phyloP scores from a whole-genome alignment of 257 asterid genomes.

The Ligustrum vulgare region DNA sequence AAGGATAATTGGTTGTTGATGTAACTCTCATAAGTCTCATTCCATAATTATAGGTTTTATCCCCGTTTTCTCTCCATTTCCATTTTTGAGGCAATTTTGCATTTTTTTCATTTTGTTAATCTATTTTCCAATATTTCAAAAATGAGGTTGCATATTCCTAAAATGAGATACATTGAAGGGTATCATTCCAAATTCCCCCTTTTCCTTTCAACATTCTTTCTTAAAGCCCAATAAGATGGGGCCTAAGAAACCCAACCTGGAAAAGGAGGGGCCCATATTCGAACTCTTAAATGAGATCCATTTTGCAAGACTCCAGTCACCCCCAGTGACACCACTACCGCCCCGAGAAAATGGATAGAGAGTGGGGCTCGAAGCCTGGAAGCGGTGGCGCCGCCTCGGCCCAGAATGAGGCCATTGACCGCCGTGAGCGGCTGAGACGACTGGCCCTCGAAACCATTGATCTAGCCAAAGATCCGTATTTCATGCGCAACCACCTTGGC shows the following conservation, averaged over 20 bases:
- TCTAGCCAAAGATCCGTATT: conserved; percentile 94
- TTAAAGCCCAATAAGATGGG: not conserved
- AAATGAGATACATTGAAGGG: too few relatives aligned
- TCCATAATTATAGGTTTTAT: too few relatives aligned
- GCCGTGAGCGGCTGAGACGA: conserved; percentile 91
- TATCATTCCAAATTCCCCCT: too few relatives aligned
- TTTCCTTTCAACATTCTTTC: not conserved
- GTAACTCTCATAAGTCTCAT: too few relatives aligned
- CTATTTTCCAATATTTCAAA: too few relatives aligned
- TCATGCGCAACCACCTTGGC: conserved; percentile 97
- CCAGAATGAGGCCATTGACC: conserved; percentile 95
- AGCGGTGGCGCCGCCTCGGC: conserved; percentile 98
- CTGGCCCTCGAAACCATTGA: conserved; percentile 94
- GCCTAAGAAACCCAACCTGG: not conserved
- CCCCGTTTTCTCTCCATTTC: too few relatives aligned
- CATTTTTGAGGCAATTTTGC: too few relatives aligned
- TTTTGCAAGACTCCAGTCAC: not conserved
- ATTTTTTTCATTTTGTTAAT: too few relatives aligned
- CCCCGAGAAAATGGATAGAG: conserved; percentile 66
- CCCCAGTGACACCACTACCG: not conserved
- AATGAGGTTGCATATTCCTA: too few relatives aligned
- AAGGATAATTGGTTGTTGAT: too few relatives aligned
- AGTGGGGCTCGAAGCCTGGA: conserved; percentile 99
- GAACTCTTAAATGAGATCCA: too few relatives aligned
- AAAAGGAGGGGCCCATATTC: not conserved